Evolutionary conservation across 2,329 filamentous ascomycete genomes (phyloP).

Genomic region (Colletotrichum chrysophilum): DNA sequence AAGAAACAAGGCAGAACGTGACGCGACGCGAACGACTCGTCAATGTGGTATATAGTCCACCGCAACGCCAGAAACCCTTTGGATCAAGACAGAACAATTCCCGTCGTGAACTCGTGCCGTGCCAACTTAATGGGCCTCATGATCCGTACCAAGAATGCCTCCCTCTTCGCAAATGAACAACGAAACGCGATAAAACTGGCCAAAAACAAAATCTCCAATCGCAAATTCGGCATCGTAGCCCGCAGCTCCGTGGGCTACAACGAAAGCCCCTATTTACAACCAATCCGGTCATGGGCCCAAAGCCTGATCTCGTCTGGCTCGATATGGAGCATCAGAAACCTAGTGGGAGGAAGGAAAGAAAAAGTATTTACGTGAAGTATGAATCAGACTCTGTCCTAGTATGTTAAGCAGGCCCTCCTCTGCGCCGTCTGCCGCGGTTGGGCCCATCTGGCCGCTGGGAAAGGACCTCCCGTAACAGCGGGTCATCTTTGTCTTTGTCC

Average conservation of each 20-base stretch:
- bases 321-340: neutral
- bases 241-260: neutral
- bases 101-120: slow-evolving; percentile 2
- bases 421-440: slow-evolving; percentile 77
- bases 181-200: neutral
- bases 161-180: neutral
- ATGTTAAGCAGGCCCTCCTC: slow-evolving; percentile 47
- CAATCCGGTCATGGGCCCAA: neutral
- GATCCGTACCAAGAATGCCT: neutral
- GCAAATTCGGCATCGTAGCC: neutral
- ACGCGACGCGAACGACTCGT: slow-evolving; percentile 15
- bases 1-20: slow-evolving; percentile 11
- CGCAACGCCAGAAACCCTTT: slow-evolving; percentile 18
- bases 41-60: slow-evolving; percentile 22
- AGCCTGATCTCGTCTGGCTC: neutral
- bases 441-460: slow-evolving; percentile 85
- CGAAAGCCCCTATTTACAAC: slow-evolving; percentile 12
- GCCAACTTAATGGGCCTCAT: neutral
- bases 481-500: slow-evolving; percentile 90
- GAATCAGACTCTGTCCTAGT: neutral
- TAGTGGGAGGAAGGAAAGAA: neutral
- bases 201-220: neutral
- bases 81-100: slow-evolving; percentile 8
- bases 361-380: slow-evolving; percentile 10
- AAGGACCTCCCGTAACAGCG: slow-evolving; percentile 79